phyloP scores from a whole-genome alignment of 768 basidiomycete genomes.

The Tylopilus felleus region DNA sequence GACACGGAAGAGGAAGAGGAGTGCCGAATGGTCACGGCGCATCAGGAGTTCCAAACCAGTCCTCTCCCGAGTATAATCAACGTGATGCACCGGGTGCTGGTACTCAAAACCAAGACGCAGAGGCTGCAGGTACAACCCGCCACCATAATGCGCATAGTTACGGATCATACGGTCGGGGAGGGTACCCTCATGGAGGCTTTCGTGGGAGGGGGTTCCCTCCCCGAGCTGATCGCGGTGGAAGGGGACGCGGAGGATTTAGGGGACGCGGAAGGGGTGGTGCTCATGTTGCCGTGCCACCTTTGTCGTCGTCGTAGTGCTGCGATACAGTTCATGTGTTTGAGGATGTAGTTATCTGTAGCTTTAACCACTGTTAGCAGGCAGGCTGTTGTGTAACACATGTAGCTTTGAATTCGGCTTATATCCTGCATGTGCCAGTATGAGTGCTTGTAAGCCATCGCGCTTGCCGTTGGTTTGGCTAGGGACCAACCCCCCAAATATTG shows the following conservation, averaged over 20 bases:
- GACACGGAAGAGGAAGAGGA: slow-evolving; percentile 10
- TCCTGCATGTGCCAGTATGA: too few relatives aligned
- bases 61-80: background rate
- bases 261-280: slow-evolving; percentile 31
- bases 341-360: background rate
- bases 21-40: slow-evolving; percentile 5
- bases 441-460: too few relatives aligned
- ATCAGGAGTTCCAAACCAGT: background rate
- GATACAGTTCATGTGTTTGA: background rate
- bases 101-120: slow-evolving; percentile 1
- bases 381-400: too few relatives aligned
- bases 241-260: slow-evolving; percentile 30
- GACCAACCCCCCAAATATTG: too few relatives aligned
- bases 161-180: slow-evolving; percentile 32
- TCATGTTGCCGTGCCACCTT: background rate
- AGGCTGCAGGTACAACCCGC: background rate
- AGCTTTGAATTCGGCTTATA: too few relatives aligned
- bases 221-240: slow-evolving; percentile 30
- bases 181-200: slow-evolving; percentile 25
- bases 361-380: too few relatives aligned
- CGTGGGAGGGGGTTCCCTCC: slow-evolving; percentile 35
- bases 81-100: background rate
- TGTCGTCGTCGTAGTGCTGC: background rate
- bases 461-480: too few relatives aligned
- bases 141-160: slow-evolving; percentile 19